A percentile compares a stretch with the other conserved stretches of the same genome.
Conservation (phyloP, 768 basidiomycete genomes). For the Hypsizygus marmoreus region DNA sequence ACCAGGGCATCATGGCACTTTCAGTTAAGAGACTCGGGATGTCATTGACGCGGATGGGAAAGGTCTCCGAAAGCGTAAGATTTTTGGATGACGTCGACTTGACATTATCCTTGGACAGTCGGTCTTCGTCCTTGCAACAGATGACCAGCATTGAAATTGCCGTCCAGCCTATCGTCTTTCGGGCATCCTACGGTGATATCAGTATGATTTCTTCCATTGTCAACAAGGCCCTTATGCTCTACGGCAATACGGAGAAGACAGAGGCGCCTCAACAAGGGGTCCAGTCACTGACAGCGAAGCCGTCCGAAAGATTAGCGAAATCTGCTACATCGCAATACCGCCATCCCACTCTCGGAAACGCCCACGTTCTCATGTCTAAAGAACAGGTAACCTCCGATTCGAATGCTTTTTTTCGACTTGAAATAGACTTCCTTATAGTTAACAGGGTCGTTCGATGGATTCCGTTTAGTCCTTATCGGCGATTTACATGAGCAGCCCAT, state of each 20-base stretch:
- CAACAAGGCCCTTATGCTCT: conserved; percentile 85
- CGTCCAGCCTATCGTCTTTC: conserved; percentile 82
- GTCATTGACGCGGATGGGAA: conserved; percentile 91
- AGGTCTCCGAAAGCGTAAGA: conserved; percentile 76
- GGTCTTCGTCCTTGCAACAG: conserved; percentile 67
- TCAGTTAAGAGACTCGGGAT: conserved; percentile 85
- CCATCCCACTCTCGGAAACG: conserved; percentile 34
- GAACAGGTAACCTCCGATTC: conserved; percentile 90
- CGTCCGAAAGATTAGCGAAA: conserved; percentile 3
- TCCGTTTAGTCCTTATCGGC: conserved; percentile 91
- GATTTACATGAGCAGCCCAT: conserved; percentile 95
- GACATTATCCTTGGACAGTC: conserved; percentile 84
- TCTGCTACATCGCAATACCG: conserved; percentile 9
- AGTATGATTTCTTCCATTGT: conserved; percentile 83
- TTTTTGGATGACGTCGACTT: conserved; percentile 93
- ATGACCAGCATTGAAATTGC: conserved; percentile 84
- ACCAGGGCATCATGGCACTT: conserved; percentile 77
- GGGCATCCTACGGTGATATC: conserved; percentile 96
- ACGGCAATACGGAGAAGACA: conserved; percentile 43
- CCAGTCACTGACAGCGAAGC: conserved; percentile 8
- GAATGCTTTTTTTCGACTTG: conserved; percentile 9
- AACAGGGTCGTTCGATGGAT: conserved; percentile 85
- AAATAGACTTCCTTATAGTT: conserved; percentile 50
- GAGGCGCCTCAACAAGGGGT: conserved; percentile 3
- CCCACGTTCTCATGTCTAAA: conserved; percentile 59